Base-by-base conservation (phyloP, 1,284 basidiomycete genomes). In the Trametes hirsuta region DNA sequence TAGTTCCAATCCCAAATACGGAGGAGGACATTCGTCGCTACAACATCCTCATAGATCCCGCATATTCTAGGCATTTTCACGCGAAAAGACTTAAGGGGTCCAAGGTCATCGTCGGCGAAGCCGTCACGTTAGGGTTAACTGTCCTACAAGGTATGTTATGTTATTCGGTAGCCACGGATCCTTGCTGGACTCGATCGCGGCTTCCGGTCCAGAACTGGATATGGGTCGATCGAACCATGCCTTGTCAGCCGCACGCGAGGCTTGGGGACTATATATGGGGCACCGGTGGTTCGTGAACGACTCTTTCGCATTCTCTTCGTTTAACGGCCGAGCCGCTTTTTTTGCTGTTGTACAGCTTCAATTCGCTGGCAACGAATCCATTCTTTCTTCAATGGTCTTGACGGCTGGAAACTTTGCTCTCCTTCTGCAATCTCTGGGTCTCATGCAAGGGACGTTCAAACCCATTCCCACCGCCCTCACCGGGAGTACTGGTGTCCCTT, bases 391-490 rank as follows among this genome's bases (percentile, higher is more conserved):
- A 36, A 73, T 70, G 71, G 63, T 71, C 55, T 58, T 70, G 18
- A 58, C 67, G n/a, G 47, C 64, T 36, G 55, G 61, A 2, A 62
- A 62, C 49, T 73, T 78, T 47, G 63, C 66, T 53, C 65, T 70
- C 6, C 68, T 78, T 47, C 61, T 78, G 11, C 69, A 73, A 18
- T 64, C 72, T 21, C 68, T 78, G 10, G 63, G 71, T 54, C 67
- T 79, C 64, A 74, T 71, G 45, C 72, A 76, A 37, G 75, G 76
- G 25, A 62, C 75, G 1, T 77, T 69, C 66, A 80, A 79, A 61
- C 79, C 78, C 4, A 62, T 63, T 47, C 76, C 76, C 15, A 53
- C 18, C 21, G 0, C 18, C 1, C 6, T 8, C 15, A 4, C 35
- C 18, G 39, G 11, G 12, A 11, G 18, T 45, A 34, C 47, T 25